A percentile compares a stretch with the other conserved stretches of the same genome.
Evolutionary conservation across 805 yeast species (phyloP).

Genomic region (Ogataea glucozyma): DNA sequence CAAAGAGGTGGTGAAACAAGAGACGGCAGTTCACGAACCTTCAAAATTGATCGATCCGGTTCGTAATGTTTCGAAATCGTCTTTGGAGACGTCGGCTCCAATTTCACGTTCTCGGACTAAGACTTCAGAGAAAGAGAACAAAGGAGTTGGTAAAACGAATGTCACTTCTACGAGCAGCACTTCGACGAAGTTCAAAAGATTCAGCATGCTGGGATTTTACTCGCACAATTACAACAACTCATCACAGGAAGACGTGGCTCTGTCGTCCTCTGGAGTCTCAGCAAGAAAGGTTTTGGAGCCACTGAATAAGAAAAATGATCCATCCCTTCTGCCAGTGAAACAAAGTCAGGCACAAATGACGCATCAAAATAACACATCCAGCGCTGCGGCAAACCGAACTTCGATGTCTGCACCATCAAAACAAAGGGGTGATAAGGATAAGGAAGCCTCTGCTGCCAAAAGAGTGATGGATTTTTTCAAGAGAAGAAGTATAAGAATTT

Average conservation of each 20-base stretch:
- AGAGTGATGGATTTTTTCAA: conserved; percentile 78
- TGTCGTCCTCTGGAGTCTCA: conserved; percentile 8
- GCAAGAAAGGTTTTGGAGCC: conserved; percentile 21
- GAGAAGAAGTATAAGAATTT: conserved; percentile 53
- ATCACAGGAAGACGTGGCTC: conserved; percentile 13
- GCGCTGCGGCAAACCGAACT: conserved; percentile 38
- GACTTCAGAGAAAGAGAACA: conserved; percentile 29
- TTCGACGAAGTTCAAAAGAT: conserved; percentile 32
- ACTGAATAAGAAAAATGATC: conserved; percentile 17
- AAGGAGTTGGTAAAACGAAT: conserved; percentile 21
- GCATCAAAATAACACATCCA: conserved; percentile 24
- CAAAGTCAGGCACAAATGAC: conserved; percentile 1
- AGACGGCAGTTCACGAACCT: neutral
- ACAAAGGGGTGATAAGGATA: conserved; percentile 31
- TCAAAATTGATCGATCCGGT: neutral
- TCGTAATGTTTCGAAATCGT: conserved; percentile 3
- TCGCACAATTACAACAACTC: conserved; percentile 16
- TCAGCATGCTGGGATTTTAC: conserved; percentile 36
- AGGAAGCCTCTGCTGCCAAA: conserved; percentile 73
- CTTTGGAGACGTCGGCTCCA: neutral
- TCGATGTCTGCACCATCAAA: conserved; percentile 18
- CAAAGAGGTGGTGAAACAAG: neutral
- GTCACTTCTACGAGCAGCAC: conserved; percentile 12
- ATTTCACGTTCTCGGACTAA: conserved; percentile 11
- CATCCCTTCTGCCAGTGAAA: neutral